Evolutionary conservation across 208 protist genomes (phyloP).

Genomic region (Ichthyophonus hoferi): DNA sequence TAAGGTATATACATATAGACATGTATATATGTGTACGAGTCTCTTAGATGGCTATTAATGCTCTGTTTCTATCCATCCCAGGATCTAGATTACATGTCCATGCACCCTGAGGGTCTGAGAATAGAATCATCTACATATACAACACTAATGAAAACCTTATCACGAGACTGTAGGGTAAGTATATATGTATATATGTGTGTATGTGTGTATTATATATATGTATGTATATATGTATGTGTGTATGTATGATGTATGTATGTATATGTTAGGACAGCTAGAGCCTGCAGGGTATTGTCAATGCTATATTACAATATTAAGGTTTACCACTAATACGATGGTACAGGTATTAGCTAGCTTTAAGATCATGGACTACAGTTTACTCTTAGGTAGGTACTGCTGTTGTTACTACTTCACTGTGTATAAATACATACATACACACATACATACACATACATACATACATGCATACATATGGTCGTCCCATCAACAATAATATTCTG

Average conservation of each 20-base stretch:
- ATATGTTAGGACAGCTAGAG: too few relatives aligned
- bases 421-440: slow-evolving; percentile 10
- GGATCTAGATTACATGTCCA: slow-evolving; percentile 27
- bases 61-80: too few relatives aligned
- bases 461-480: neutral
- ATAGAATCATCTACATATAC: slow-evolving; percentile 6
- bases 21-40: too few relatives aligned
- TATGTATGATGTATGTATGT: too few relatives aligned
- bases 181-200: neutral
- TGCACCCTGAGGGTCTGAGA: neutral
- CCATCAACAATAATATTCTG: too few relatives aligned
- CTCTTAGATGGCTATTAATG: too few relatives aligned
- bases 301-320: neutral
- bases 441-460: slow-evolving; percentile 13
- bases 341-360: slow-evolving; percentile 33
- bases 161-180: slow-evolving; percentile 18
- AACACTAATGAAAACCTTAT: neutral
- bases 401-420: too few relatives aligned
- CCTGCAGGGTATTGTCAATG: too few relatives aligned
- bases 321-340: neutral
- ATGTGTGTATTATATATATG: neutral
- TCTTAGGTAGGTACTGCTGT: slow-evolving; percentile 49
- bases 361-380: slow-evolving; percentile 61
- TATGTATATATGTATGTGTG: neutral
- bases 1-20: too few relatives aligned